A percentile compares a stretch with the other conserved stretches of the same genome.
phyloP scores from a whole-genome alignment of 2,329 filamentous ascomycete genomes.

The Talaromyces rugulosus region DNA sequence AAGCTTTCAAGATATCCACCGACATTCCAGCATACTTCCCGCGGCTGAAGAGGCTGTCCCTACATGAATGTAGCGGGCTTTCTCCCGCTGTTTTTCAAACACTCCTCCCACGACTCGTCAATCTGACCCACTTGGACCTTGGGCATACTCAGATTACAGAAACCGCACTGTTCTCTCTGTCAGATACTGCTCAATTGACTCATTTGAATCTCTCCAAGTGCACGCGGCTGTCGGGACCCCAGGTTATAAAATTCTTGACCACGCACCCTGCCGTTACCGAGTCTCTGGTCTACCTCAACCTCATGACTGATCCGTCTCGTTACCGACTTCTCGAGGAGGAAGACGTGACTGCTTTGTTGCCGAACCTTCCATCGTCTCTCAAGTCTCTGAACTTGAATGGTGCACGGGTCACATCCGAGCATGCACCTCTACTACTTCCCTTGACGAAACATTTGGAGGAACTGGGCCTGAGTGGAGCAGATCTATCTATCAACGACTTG shows the following conservation, averaged over 20 bases:
- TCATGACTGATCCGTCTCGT: constrained; percentile 67
- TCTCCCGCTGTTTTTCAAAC: constrained; percentile 63
- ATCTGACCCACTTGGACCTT: constrained; percentile 74
- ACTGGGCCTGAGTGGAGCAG: constrained; percentile 64
- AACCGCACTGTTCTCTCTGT: constrained; percentile 65
- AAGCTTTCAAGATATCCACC: constrained; percentile 45
- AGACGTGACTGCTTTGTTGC: constrained; percentile 63
- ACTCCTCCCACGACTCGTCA: constrained; percentile 65
- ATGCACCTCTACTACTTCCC: constrained; percentile 60
- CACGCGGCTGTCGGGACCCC: constrained; percentile 61
- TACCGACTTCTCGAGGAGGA: constrained; percentile 66
- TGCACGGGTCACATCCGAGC: constrained; percentile 62
- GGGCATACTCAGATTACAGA: constrained; percentile 73
- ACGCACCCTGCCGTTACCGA: constrained; percentile 65
- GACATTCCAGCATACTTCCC: constrained; percentile 52
- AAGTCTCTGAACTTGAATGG: constrained; percentile 73
- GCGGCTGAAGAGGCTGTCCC: constrained; percentile 62
- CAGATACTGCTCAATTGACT: constrained; percentile 65
- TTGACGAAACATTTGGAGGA: constrained; percentile 72
- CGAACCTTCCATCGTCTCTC: constrained; percentile 61
- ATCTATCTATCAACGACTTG: constrained; percentile 62
- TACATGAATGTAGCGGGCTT: constrained; percentile 74
- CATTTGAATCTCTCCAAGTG: constrained; percentile 78
- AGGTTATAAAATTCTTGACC: constrained; percentile 66
- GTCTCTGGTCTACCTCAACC: constrained; percentile 65